These are phyloP conservation scores for Glarea lozoyensis DNA, from an alignment of 495 filamentous ascomycete species.

Conservation along the genomic window DNA sequence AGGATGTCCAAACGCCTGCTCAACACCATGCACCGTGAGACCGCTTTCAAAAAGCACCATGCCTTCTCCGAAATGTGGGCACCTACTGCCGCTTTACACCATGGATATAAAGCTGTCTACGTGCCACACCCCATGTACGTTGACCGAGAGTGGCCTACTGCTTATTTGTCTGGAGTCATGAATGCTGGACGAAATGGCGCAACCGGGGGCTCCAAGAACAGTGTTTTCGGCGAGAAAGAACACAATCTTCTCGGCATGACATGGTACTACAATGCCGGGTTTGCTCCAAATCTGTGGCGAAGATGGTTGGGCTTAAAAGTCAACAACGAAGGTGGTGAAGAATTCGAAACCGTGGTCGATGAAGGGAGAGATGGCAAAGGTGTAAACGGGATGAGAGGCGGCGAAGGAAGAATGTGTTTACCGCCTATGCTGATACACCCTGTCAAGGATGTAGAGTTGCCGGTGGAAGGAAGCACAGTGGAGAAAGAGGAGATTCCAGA, in stretches of 20 bases:
- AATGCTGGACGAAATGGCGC: conserved; percentile 81
- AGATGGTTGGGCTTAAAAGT: conserved; percentile 82
- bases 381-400: conserved; percentile 40
- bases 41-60: conserved; percentile 66
- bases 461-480: conserved; percentile 45
- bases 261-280: conserved; percentile 93
- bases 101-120: conserved; percentile 92
- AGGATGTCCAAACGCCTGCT: conserved; percentile 78
- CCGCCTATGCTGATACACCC: conserved; percentile 90
- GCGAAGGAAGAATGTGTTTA: conserved; percentile 84
- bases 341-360: conserved; percentile 62
- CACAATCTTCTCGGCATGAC: conserved; percentile 83
- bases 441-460: conserved; percentile 75
- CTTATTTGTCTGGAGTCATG: conserved; percentile 71
- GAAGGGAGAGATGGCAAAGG: conserved; percentile 36
- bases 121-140: conserved; percentile 87
- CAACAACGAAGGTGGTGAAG: conserved; percentile 79
- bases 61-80: conserved; percentile 98
- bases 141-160: conserved; percentile 79
- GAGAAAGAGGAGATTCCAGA: conserved; percentile 24
- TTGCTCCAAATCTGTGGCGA: conserved; percentile 72
- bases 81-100: conserved; percentile 74
- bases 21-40: conserved; percentile 82
- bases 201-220: conserved; percentile 57
- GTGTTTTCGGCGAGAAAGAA: conserved; percentile 76